Conservation (phyloP, 306 rosid genomes). For the Cyamopsis tetragonoloba region DNA sequence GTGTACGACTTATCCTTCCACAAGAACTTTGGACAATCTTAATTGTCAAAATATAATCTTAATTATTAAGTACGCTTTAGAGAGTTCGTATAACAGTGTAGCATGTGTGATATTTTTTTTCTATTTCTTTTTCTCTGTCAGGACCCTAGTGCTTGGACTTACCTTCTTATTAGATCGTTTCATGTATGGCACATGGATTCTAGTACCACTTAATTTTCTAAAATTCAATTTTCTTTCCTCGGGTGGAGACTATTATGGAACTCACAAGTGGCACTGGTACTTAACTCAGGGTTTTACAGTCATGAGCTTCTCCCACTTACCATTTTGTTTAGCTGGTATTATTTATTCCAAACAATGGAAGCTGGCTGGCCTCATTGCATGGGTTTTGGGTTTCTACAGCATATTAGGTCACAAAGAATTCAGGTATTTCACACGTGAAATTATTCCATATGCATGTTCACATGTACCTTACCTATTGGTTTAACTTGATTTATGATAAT, state of each 20-base stretch:
- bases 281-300: constrained; percentile 85
- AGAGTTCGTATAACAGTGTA: not conserved
- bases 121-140: constrained; percentile 35
- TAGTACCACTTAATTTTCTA: constrained; percentile 86
- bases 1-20: not conserved
- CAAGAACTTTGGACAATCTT: too few species aligned
- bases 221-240: constrained; percentile 90
- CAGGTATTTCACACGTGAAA: constrained; percentile 52
- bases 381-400: constrained; percentile 85
- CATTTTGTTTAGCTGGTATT: constrained; percentile 77
- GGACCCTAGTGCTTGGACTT: constrained; percentile 70
- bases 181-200: constrained; percentile 80
- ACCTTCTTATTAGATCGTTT: constrained; percentile 63
- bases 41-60: too few species aligned
- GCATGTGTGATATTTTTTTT: not conserved
- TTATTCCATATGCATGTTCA: constrained; percentile 15
- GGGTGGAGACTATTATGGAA: constrained; percentile 97
- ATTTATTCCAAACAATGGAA: constrained; percentile 74
- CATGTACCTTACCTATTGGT: not conserved
- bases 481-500: constrained; percentile 24
- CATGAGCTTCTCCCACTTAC: constrained; percentile 75
- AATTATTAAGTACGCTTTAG: too few species aligned
- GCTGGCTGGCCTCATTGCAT: constrained; percentile 69
- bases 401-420: constrained; percentile 92
- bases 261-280: constrained; percentile 99